Evolutionary conservation across 805 yeast genomes (phyloP).

Genomic region (Starmerella stellata): DNA sequence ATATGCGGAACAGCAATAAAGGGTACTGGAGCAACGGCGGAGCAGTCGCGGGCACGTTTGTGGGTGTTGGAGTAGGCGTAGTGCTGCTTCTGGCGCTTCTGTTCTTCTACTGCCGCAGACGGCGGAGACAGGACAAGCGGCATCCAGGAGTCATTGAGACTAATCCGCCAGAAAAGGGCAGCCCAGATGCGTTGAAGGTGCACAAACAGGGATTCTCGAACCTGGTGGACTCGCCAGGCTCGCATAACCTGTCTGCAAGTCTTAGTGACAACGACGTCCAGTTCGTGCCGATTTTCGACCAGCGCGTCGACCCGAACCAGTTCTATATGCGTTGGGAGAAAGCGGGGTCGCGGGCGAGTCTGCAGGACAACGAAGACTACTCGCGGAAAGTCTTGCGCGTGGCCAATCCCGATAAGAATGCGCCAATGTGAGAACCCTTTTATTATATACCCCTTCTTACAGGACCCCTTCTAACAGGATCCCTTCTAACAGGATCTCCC

Average conservation of each 20-base stretch:
- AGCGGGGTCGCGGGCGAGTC: constrained; percentile 29
- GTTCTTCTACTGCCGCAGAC: constrained; percentile 23
- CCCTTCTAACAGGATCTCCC: too few relatives aligned
- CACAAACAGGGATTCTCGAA: not conserved
- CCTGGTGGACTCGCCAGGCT: not conserved
- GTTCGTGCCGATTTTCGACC: constrained; percentile 33
- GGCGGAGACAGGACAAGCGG: constrained; percentile 11
- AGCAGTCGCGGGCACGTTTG: constrained; percentile 71
- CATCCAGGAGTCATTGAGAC: not conserved
- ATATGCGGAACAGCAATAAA: not conserved
- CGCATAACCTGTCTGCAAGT: not conserved
- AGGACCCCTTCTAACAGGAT: too few relatives aligned
- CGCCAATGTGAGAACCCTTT: not conserved
- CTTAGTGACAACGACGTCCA: constrained; percentile 18
- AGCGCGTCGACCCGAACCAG: constrained; percentile 40
- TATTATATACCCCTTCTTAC: too few relatives aligned
- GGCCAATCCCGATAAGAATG: constrained; percentile 29
- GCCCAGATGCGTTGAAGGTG: not conserved
- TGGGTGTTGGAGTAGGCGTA: constrained; percentile 50
- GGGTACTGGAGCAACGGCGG: constrained; percentile 49
- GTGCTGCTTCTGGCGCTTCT: constrained; percentile 29
- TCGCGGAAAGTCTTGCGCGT: constrained; percentile 38
- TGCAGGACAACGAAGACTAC: constrained; percentile 42
- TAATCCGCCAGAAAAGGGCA: not conserved
- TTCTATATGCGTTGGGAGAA: constrained; percentile 33